Conservation (phyloP, 257 asterid species). For the Penstemon davidsonii region DNA sequence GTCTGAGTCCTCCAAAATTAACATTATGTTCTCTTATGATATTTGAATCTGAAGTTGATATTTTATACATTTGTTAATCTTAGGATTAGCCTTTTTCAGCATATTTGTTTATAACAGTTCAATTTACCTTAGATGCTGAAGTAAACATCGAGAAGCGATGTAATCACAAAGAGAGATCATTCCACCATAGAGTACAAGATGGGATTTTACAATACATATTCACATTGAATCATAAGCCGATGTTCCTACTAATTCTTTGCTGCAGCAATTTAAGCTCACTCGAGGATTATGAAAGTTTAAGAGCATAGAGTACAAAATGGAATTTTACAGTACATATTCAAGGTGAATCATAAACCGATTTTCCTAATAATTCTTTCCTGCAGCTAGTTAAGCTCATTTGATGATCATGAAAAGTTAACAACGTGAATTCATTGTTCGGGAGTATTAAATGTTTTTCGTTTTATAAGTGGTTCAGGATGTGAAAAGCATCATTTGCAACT, state of each 20-base stretch:
- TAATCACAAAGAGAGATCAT: background rate
- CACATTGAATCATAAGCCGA: too few relatives aligned
- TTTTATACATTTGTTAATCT: background rate
- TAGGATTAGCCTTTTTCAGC: background rate
- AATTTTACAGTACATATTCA: background rate
- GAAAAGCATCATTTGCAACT: background rate
- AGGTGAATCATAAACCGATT: too few relatives aligned
- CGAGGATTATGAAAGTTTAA: background rate
- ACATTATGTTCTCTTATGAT: too few relatives aligned
- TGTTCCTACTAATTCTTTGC: background rate
- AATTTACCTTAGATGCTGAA: background rate
- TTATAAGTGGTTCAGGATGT: background rate
- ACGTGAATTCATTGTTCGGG: too few relatives aligned
- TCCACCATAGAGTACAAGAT: background rate
- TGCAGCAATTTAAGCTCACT: background rate
- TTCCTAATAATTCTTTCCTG: background rate
- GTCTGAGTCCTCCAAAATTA: too few relatives aligned
- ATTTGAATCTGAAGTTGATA: background rate
- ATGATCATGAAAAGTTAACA: background rate
- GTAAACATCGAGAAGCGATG: background rate
- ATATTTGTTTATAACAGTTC: background rate
- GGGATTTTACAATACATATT: background rate
- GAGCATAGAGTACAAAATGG: background rate
- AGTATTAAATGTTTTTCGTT: background rate
- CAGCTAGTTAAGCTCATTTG: background rate